These are phyloP conservation scores for Ophiostoma piceae DNA, from an alignment of 2,329 filamentous ascomycete genomes.

Conservation along the genomic window DNA sequence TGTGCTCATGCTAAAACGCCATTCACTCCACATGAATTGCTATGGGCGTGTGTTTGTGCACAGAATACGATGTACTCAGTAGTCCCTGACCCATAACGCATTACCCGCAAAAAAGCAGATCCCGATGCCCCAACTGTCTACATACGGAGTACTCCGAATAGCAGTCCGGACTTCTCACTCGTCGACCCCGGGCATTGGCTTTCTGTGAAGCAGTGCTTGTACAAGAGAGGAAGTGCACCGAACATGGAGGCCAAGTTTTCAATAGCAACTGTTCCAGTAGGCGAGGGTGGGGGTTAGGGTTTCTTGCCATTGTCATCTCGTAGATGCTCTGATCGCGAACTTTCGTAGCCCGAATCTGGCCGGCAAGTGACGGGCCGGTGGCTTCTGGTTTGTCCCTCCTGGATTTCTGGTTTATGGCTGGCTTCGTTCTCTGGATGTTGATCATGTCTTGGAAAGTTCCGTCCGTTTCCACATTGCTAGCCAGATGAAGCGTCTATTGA, in stretches of 20 bases:
- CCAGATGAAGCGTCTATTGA: neutral
- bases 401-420: neutral
- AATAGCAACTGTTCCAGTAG: neutral
- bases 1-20: neutral
- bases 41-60: neutral
- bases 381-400: neutral
- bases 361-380: neutral
- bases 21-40: neutral
- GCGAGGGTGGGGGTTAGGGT: neutral
- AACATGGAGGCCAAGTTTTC: neutral
- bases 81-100: neutral
- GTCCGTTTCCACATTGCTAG: neutral
- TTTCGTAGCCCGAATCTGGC: neutral
- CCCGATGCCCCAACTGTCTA: neutral
- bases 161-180: neutral
- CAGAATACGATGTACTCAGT: too few relatives aligned
- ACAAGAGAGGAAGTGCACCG: neutral
- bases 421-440: neutral
- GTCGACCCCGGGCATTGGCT: neutral
- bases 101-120: slow-evolving; percentile 5
- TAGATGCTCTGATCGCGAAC: neutral
- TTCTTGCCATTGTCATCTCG: neutral
- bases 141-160: neutral
- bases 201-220: neutral
- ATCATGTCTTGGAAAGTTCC: neutral